Conservation (phyloP, 2,329 filamentous ascomycete genomes). For the Monosporascus cannonballus region DNA sequence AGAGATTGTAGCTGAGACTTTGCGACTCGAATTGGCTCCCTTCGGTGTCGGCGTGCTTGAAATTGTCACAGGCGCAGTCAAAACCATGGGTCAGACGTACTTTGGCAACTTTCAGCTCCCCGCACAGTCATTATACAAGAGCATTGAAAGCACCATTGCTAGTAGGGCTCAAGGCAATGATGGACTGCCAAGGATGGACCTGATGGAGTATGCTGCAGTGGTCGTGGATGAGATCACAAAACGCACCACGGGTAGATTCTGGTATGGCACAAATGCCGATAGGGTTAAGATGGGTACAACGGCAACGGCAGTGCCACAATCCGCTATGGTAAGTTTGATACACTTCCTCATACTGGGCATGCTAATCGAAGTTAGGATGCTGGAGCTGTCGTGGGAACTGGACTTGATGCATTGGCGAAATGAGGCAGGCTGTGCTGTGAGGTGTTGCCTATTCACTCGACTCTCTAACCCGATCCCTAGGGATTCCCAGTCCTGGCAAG, state of each 20-base stretch:
- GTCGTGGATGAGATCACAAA: slow-evolving; percentile 14
- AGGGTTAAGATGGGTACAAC: slow-evolving; percentile 14
- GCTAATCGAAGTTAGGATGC: slow-evolving; percentile 15
- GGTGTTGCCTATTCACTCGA: too few species aligned
- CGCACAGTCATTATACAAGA: slow-evolving; percentile 16
- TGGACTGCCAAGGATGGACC: slow-evolving; percentile 15
- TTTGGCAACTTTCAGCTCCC: slow-evolving; percentile 20
- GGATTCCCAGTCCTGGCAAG: too few species aligned
- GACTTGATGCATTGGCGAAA: slow-evolving; percentile 13
- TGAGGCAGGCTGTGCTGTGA: neutral
- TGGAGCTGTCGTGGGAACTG: slow-evolving; percentile 14
- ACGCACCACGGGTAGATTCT: slow-evolving; percentile 15
- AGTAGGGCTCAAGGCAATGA: slow-evolving; percentile 18
- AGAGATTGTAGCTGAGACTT: slow-evolving; percentile 19
- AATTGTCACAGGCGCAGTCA: slow-evolving; percentile 19
- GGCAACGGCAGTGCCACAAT: slow-evolving; percentile 13
- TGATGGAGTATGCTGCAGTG: slow-evolving; percentile 13
- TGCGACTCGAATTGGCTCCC: slow-evolving; percentile 21
- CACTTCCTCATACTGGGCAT: neutral
- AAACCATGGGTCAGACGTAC: slow-evolving; percentile 20
- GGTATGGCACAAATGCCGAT: slow-evolving; percentile 15
- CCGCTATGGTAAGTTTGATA: slow-evolving; percentile 11
- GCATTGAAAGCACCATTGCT: slow-evolving; percentile 12
- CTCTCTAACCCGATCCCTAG: too few species aligned
- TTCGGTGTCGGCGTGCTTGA: slow-evolving; percentile 22